Conservation (phyloP, 2,329 filamentous ascomycete genomes). For the Fusarium sp. region DNA sequence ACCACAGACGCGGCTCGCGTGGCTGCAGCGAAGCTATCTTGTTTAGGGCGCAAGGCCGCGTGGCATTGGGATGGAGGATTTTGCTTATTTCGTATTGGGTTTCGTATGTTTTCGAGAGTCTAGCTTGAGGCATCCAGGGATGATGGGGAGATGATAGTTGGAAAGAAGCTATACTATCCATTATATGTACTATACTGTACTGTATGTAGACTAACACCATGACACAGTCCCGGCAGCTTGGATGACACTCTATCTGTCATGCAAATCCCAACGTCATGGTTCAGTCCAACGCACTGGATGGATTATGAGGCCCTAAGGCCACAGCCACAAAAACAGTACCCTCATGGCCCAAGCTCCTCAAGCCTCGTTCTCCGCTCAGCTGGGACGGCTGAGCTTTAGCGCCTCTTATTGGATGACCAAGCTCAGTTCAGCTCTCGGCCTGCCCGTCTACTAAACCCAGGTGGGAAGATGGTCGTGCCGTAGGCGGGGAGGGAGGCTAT, state of each 20-base stretch:
- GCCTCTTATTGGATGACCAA: conserved; percentile 25
- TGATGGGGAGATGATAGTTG: neutral
- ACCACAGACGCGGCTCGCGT: conserved; percentile 24
- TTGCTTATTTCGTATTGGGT: conserved; percentile 22
- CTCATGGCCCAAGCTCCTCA: conserved; percentile 37
- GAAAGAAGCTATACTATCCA: too few species aligned
- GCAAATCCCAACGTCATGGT: conserved; percentile 10
- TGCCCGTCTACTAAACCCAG: conserved; percentile 41
- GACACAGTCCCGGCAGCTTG: conserved; percentile 13
- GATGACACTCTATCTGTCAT: conserved; percentile 4
- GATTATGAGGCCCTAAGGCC: conserved; percentile 7
- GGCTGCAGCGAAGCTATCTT: conserved; percentile 29
- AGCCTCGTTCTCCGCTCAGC: conserved; percentile 20
- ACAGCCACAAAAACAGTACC: conserved; percentile 18
- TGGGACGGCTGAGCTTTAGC: conserved; percentile 20
- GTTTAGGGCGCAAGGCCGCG: conserved; percentile 25
- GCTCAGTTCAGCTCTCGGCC: conserved; percentile 43
- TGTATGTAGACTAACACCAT: neutral
- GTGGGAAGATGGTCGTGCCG: conserved; percentile 35
- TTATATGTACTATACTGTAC: too few species aligned
- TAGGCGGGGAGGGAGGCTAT: conserved; percentile 31
- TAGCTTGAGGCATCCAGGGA: conserved; percentile 6
- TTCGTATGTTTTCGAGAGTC: conserved; percentile 11
- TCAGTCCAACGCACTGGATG: neutral
- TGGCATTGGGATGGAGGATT: conserved; percentile 27